Evolutionary conservation across 768 basidiomycete species (phyloP).

Genomic region (Boletales sp.): DNA sequence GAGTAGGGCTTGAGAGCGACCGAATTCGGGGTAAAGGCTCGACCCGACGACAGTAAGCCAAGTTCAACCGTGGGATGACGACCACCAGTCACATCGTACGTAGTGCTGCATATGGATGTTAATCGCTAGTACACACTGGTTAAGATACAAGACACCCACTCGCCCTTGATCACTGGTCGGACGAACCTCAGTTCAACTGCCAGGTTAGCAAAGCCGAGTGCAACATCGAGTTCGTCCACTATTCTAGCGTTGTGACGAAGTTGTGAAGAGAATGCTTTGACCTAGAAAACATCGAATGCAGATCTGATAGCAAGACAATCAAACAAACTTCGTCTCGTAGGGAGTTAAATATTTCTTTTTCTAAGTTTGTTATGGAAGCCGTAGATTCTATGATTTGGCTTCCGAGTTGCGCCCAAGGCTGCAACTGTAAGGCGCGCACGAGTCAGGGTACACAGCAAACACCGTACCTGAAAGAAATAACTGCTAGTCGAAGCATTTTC

Average conservation of each 20-base stretch:
- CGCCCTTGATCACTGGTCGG: constrained; percentile 62
- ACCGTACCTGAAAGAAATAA: constrained; percentile 60
- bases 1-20: constrained; percentile 56
- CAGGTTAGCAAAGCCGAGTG: constrained; percentile 73
- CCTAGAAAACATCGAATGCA: constrained; percentile 40
- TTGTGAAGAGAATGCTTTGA: constrained; percentile 50
- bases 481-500: constrained; percentile 63
- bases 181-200: constrained; percentile 77
- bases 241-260: constrained; percentile 75
- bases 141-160: constrained; percentile 43
- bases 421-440: background rate
- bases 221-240: constrained; percentile 85
- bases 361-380: constrained; percentile 48
- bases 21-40: constrained; percentile 84
- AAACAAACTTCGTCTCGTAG: constrained; percentile 60
- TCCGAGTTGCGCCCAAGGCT: constrained; percentile 81
- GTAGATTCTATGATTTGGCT: constrained; percentile 58
- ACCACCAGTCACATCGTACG: constrained; percentile 70
- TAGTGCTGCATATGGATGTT: constrained; percentile 34
- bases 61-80: constrained; percentile 94
- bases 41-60: constrained; percentile 68
- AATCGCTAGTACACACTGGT: background rate
- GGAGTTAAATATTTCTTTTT: constrained; percentile 69
- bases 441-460: background rate
- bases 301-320: background rate